A percentile compares a stretch with the other conserved stretches of the same genome.
phyloP scores from a whole-genome alignment of 2,329 filamentous ascomycete genomes.

The Ascochyta viciae-villosae region DNA sequence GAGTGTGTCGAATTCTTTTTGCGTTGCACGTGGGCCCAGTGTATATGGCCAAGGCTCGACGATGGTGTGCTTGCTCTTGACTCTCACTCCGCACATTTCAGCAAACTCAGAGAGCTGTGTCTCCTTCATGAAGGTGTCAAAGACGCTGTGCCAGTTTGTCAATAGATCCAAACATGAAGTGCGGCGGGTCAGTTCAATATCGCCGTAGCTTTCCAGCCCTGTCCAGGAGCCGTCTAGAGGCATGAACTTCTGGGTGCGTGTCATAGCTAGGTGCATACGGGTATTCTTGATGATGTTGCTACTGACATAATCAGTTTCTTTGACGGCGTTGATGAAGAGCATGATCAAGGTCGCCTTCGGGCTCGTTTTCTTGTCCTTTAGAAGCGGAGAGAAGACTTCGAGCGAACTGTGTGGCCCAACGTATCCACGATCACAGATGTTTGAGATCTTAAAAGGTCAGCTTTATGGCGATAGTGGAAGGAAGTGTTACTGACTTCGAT shows the following conservation, averaged over 20 bases:
- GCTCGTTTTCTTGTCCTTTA: slow-evolving; percentile 45
- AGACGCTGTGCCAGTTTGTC: too few relatives aligned
- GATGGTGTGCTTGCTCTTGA: too few relatives aligned
- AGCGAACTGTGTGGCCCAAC: slow-evolving; percentile 40
- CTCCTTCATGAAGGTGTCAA: too few relatives aligned
- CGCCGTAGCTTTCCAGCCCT: not conserved
- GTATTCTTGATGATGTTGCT: not conserved
- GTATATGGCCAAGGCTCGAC: too few relatives aligned
- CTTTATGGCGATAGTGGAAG: not conserved
- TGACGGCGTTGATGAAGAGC: slow-evolving; percentile 51
- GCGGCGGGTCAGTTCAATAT: not conserved
- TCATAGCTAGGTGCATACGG: not conserved
- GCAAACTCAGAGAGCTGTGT: too few relatives aligned
- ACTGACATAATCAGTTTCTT: slow-evolving; percentile 19
- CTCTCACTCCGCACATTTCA: too few relatives aligned
- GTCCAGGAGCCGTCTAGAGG: not conserved
- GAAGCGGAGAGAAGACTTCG: slow-evolving; percentile 38
- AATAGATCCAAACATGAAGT: too few relatives aligned
- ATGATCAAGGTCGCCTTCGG: slow-evolving; percentile 52
- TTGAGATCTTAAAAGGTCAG: slow-evolving; percentile 42
- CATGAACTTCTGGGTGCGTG: not conserved
- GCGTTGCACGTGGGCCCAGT: too few relatives aligned
- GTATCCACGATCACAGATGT: slow-evolving; percentile 50
- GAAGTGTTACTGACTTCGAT: slow-evolving; percentile 48
- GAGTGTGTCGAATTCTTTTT: too few relatives aligned